A percentile compares a stretch with the other conserved stretches of the same genome.
These are phyloP conservation scores for Ogataea trehaloabstinens DNA, from an alignment of 805 yeast genomes.

Conservation along the genomic window DNA sequence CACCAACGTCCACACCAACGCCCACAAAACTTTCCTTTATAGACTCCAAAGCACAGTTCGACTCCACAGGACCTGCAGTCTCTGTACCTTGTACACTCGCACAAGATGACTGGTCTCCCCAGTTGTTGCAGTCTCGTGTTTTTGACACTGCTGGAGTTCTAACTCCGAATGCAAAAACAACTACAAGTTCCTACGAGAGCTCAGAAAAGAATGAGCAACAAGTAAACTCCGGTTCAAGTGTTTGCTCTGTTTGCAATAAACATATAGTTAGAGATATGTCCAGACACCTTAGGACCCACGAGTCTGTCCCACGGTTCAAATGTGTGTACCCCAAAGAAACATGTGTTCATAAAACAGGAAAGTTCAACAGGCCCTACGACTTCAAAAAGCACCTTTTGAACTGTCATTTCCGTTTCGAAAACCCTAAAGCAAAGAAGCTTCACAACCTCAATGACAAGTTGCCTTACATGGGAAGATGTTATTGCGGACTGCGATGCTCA, in stretches of 20 bases:
- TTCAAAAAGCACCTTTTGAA: slow-evolving; percentile 64
- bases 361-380: slow-evolving; percentile 66
- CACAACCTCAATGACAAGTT: slow-evolving; percentile 55
- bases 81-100: too few species aligned
- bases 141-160: too few species aligned
- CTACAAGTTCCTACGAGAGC: too few species aligned
- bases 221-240: too few species aligned
- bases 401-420: slow-evolving; percentile 56
- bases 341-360: slow-evolving; percentile 59
- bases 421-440: slow-evolving; percentile 39
- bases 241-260: slow-evolving; percentile 53
- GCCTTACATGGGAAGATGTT: slow-evolving; percentile 49
- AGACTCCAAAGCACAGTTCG: too few species aligned
- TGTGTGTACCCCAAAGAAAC: slow-evolving; percentile 56
- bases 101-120: too few species aligned
- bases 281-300: slow-evolving; percentile 63
- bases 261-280: slow-evolving; percentile 58
- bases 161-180: too few species aligned
- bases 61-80: too few species aligned
- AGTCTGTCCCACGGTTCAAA: slow-evolving; percentile 50
- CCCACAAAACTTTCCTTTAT: too few species aligned
- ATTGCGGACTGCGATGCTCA: slow-evolving; percentile 46
- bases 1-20: too few species aligned
- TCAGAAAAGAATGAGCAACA: too few species aligned
- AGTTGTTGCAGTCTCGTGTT: too few species aligned